These are phyloP conservation scores for Neofusicoccum laricinum DNA, from an alignment of 2,329 filamentous ascomycete genomes.

Conservation along the genomic window DNA sequence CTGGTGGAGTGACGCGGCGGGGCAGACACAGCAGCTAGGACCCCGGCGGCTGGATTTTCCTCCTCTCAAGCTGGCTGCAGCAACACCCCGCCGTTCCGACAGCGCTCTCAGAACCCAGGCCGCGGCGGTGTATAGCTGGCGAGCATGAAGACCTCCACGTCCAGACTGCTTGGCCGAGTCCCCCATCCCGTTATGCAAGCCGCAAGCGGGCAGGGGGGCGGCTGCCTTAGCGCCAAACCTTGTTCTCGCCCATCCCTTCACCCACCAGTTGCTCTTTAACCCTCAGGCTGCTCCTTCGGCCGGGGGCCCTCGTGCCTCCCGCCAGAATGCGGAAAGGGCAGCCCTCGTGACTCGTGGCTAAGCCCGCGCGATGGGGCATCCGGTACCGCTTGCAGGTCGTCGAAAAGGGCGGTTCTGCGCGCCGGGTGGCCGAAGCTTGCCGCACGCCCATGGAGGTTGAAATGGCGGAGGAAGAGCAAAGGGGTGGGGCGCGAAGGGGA, in stretches of 20 bases:
- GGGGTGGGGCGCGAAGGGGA: too few relatives aligned
- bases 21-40: neutral
- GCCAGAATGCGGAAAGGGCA: neutral
- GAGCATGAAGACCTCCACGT: too few relatives aligned
- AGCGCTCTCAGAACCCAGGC: too few relatives aligned
- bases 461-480: neutral
- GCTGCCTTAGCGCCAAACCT: slow-evolving; percentile 1
- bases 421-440: neutral
- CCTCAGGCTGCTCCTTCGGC: neutral
- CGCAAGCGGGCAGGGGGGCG: neutral
- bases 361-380: neutral
- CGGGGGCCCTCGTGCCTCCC: too few relatives aligned
- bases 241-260: neutral
- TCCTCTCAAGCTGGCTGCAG: too few relatives aligned
- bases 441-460: neutral
- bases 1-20: neutral
- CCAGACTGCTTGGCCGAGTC: too few relatives aligned
- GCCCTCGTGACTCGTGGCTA: neutral
- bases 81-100: too few relatives aligned
- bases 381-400: neutral
- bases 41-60: neutral
- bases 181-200: too few relatives aligned
- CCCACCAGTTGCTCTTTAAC: neutral
- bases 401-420: neutral
- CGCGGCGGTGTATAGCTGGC: too few relatives aligned